These are phyloP conservation scores for Misopates orontium DNA, from an alignment of 257 asterid genomes.

Conservation along the genomic window DNA sequence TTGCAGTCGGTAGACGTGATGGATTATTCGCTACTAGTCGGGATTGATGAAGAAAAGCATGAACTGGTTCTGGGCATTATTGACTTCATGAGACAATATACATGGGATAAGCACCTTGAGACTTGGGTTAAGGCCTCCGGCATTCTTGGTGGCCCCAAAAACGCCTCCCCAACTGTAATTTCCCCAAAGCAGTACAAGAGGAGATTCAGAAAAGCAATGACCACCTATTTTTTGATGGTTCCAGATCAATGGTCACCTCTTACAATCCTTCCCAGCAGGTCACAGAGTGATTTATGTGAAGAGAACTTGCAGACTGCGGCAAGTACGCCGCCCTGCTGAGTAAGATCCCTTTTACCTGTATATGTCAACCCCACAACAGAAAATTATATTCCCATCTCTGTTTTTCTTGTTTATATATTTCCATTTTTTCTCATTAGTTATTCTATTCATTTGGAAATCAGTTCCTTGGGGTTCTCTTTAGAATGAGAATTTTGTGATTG, in stretches of 20 bases:
- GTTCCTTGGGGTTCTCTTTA: slow-evolving; percentile 33
- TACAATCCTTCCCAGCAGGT: slow-evolving; percentile 49
- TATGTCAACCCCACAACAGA: slow-evolving; percentile 24
- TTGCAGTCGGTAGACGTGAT: slow-evolving; percentile 84
- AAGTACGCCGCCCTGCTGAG: slow-evolving; percentile 28
- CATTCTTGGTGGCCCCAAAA: slow-evolving; percentile 91
- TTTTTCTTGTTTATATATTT: slow-evolving; percentile 31
- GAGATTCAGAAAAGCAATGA: slow-evolving; percentile 95
- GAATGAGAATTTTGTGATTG: too few relatives aligned
- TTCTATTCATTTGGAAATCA: slow-evolving; percentile 51
- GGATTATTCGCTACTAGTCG: slow-evolving; percentile 93
- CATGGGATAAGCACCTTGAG: slow-evolving; percentile 98
- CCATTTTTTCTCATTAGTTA: slow-evolving; percentile 4
- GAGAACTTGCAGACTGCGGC: slow-evolving; percentile 43
- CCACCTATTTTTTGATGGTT: slow-evolving; percentile 86
- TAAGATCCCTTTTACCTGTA: slow-evolving; percentile 33
- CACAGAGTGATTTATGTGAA: slow-evolving; percentile 58
- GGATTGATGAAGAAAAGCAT: slow-evolving; percentile 84
- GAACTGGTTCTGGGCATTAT: slow-evolving; percentile 95
- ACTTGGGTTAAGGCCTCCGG: slow-evolving; percentile 96
- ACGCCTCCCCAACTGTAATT: slow-evolving; percentile 78
- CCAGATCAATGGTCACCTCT: slow-evolving; percentile 97
- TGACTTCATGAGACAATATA: slow-evolving; percentile 96
- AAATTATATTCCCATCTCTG: slow-evolving; percentile 28
- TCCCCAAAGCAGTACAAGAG: slow-evolving; percentile 93